Evolutionary conservation across 1,284 basidiomycete species (phyloP).

Genomic region (Mycena citricolor): DNA sequence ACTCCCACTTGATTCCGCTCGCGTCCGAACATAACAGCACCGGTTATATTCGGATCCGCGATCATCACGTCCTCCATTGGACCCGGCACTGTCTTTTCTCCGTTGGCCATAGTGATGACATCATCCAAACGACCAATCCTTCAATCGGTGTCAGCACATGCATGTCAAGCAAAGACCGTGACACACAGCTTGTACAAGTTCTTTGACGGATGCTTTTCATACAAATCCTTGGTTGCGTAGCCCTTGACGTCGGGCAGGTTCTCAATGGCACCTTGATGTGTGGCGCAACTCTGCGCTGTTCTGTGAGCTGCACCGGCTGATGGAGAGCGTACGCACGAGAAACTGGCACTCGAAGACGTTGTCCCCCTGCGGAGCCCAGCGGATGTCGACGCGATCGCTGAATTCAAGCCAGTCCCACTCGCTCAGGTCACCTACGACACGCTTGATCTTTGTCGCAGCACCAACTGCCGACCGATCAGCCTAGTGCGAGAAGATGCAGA

Average conservation of each 20-base stretch:
- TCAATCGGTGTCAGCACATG: background rate
- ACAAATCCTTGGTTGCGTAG: slow-evolving; percentile 38
- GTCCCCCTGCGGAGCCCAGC: slow-evolving; percentile 16
- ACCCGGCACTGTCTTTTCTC: slow-evolving; percentile 41
- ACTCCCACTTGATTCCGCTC: slow-evolving; percentile 40
- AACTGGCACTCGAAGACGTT: slow-evolving; percentile 15
- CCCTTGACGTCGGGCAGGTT: slow-evolving; percentile 30
- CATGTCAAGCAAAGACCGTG: background rate
- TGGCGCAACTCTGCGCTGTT: slow-evolving; percentile 26
- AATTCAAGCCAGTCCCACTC: slow-evolving; percentile 9
- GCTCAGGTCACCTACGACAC: slow-evolving; percentile 6
- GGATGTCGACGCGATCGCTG: background rate
- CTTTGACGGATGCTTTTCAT: slow-evolving; percentile 33
- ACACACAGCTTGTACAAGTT: slow-evolving; percentile 30
- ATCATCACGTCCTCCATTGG: slow-evolving; percentile 38
- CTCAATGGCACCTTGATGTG: slow-evolving; percentile 22
- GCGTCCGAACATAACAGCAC: slow-evolving; percentile 42
- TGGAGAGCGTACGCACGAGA: slow-evolving; percentile 5
- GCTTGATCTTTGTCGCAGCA: too few relatives aligned
- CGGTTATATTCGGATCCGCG: slow-evolving; percentile 33
- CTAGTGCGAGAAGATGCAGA: background rate
- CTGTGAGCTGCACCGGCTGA: too few relatives aligned
- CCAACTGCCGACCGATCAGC: too few relatives aligned
- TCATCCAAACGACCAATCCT: slow-evolving; percentile 40
- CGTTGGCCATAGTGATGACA: slow-evolving; percentile 40